Conservation (phyloP, 495 filamentous ascomycete species). For the Bathelium albidoporum region DNA sequence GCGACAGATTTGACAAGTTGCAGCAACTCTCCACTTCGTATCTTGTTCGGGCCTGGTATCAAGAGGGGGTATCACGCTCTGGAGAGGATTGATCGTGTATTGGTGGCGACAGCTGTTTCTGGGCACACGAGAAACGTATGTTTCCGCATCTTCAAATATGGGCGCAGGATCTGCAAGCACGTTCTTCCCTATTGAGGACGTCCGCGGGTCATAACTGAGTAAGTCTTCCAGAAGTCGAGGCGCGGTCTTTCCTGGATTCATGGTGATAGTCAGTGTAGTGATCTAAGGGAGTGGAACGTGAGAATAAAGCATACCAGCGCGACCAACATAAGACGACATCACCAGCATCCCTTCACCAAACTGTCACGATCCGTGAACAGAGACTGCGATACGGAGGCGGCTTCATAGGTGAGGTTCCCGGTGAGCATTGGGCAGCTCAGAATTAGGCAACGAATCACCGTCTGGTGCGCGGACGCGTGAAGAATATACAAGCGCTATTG, state of each 20-base stretch:
- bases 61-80: conserved; percentile 37
- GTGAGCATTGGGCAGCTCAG: neutral
- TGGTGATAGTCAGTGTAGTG: neutral
- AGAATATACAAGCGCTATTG: too few relatives aligned
- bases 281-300: neutral
- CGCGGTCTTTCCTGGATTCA: conserved; percentile 47
- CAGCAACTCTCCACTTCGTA: conserved; percentile 41
- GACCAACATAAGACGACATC: neutral
- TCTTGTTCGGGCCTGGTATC: conserved; percentile 31
- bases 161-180: conserved; percentile 44
- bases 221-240: conserved; percentile 52
- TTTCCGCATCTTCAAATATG: conserved; percentile 26
- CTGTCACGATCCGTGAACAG: neutral
- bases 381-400: neutral
- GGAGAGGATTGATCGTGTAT: conserved; percentile 44
- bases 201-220: conserved; percentile 44
- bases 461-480: neutral
- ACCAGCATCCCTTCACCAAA: neutral
- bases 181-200: conserved; percentile 39
- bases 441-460: neutral
- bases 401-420: neutral
- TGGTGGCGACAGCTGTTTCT: conserved; percentile 42
- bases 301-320: neutral
- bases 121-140: conserved; percentile 16
- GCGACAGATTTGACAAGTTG: conserved; percentile 48